Base-by-base conservation (phyloP, 106 monocot genomes). In the Xerophyta viscosa region DNA sequence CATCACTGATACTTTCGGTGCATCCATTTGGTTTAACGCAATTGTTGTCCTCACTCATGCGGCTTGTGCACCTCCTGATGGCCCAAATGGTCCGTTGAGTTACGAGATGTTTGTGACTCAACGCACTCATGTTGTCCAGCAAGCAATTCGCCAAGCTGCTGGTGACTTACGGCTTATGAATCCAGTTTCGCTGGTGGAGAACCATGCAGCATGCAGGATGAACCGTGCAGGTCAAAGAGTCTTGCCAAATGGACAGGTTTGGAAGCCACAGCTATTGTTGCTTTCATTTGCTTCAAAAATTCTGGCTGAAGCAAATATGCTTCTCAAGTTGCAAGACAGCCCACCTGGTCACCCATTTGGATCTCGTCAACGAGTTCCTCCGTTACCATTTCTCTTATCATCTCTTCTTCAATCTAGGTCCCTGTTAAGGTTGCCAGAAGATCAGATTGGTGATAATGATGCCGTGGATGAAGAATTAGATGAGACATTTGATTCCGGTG, bases 101-200 rank as follows among this genome's bases (percentile, higher is more conserved):
- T 98, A 98, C 69, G 96, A 98, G 71, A 86, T 90, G 89, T 98
- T 90, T 78, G 89, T 98, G 31, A 74, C 85, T 5, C 96, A 98
- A 66, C 52, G 96, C 7, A 80, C 96, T 52, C 96, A 98, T 77
- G 84, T 98, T 12, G 74, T 98, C 37, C 96, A 98, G 57, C 87
- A 98, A 62, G 89, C 88, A 54, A 86, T 98, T 19, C 75, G 86
- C 8, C 85, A 82, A 65, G 89, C 89, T 53, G 79, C 96, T 50
- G 89, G 85, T 3, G 96, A 98, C 66, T 62, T 82, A 48, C 63
- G 89, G 25, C 79, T 98, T n/a, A 77, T 98, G 85, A 98, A 98
- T 28, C 96, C 96, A 0, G 82, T 98, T 45, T 81, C 89, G 20
- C 48, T 98, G 46, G 96, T 98, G 14, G 96, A 98, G 66, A 98